Conservation (phyloP, 148 eudicot genomes). For the Beta vulgaris region DNA sequence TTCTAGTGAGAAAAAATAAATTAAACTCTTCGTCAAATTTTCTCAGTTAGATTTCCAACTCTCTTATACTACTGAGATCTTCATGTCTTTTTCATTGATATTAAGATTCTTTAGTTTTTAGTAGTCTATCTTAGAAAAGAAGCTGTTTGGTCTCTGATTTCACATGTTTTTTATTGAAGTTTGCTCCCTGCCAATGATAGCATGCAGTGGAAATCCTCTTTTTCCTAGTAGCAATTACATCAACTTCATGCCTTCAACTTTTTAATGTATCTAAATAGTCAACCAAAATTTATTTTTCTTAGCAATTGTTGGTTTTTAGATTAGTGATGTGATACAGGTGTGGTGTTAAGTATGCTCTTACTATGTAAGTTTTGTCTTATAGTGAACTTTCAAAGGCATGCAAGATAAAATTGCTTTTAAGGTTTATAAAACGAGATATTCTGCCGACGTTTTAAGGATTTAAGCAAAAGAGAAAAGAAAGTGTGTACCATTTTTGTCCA, state of each 20-base stretch:
- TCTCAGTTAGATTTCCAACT: neutral
- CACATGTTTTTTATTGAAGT: neutral
- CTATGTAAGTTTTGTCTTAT: neutral
- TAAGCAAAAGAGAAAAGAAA: neutral
- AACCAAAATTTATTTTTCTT: neutral
- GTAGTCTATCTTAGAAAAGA: neutral
- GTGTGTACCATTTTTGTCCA: neutral
- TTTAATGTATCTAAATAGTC: neutral
- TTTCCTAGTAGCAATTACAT: neutral
- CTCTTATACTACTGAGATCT: neutral
- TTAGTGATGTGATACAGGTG: neutral
- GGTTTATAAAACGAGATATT: too few species aligned
- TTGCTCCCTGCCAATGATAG: neutral
- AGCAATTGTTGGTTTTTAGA: neutral
- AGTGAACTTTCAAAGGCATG: neutral
- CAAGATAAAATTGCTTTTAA: too few species aligned
- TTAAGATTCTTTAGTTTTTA: neutral
- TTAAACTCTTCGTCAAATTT: neutral
- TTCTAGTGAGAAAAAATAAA: neutral
- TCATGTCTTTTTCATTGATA: neutral
- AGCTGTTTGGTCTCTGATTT: neutral
- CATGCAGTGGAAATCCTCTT: neutral
- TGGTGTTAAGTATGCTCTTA: neutral
- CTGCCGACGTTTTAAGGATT: too few species aligned
- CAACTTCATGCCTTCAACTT: neutral